Base-by-base conservation (phyloP, 2,329 filamentous ascomycete genomes). In the Colletotrichum tabaci region DNA sequence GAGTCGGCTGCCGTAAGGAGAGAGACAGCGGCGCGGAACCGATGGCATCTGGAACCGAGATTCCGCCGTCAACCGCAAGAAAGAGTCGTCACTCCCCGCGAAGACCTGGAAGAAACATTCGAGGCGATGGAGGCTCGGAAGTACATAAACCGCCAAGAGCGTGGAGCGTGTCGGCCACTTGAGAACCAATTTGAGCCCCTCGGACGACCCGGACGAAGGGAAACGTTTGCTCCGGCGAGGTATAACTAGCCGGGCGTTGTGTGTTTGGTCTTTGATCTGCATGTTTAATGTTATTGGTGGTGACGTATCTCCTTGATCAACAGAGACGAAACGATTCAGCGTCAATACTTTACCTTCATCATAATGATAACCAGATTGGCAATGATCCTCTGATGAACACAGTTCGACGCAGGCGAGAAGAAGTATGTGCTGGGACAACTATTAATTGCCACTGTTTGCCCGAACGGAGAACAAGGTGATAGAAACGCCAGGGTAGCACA, bases 161-260 rank as follows among this genome's bases (percentile, higher is more conserved):
- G 61, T 30, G 50, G 23, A 23, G 53, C 56, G 26, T 40, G 49
- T 38, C 15, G 50, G 15, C 47, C 26, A n/a, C 64, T 49, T 44
- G 64, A 73, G n/a, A 74, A 73, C 44, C 72, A 70, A 10, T 73
- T 74, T 46, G 62, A 56, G 16, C 57, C 72, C 5, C 61, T 72
- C 38, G 72, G 69, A 15, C 67, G 71, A 21, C 63, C 67, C 12
- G 61, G 49, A 35, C 52, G 61, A 35, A 56, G 46, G 23, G 60
- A 47, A 21, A n/a, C 42, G 2, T 67, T 62, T 44, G 44, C 38
- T 16, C 26, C 18, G 13, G 47, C 15, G 10, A 42, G 57, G 15
- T 72, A 71, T 38, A 42, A 46, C 42, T 66, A 62, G 47, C 35
- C 23, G 4, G 35, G 16, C 49, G 38, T 18, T 26, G 4, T 21